A percentile compares a stretch with the other conserved stretches of the same genome.
Conservation (phyloP, 2,329 filamentous ascomycete species). For the Pseudomassariella vexata region DNA sequence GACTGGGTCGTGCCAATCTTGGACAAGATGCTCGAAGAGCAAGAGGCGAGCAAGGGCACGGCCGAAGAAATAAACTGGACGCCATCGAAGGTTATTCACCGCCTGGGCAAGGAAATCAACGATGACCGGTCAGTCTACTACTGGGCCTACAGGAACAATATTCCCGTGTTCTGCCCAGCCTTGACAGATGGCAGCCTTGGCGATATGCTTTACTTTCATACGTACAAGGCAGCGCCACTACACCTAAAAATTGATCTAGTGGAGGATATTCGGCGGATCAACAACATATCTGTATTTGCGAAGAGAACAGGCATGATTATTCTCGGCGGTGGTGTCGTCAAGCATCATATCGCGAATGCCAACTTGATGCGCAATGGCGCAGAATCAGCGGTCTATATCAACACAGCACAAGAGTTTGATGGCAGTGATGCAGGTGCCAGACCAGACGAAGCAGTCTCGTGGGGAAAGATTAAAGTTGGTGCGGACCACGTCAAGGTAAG, state of each 20-base stretch:
- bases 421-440: slow-evolving; percentile 92
- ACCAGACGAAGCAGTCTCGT: slow-evolving; percentile 94
- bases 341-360: slow-evolving; percentile 97
- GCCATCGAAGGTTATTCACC: slow-evolving; percentile 82
- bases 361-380: slow-evolving; percentile 97
- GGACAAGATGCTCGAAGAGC: slow-evolving; percentile 89
- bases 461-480: slow-evolving; percentile 93
- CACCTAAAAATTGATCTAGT: slow-evolving; percentile 87
- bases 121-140: slow-evolving; percentile 89
- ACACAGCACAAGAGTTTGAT: slow-evolving; percentile 96
- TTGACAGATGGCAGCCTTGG: slow-evolving; percentile 92
- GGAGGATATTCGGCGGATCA: slow-evolving; percentile 87
- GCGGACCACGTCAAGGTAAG: slow-evolving; percentile 84
- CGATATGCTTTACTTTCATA: slow-evolving; percentile 99
- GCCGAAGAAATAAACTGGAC: slow-evolving; percentile 78
- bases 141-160: slow-evolving; percentile 96
- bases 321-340: slow-evolving; percentile 88
- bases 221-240: slow-evolving; percentile 78
- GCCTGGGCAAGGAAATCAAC: slow-evolving; percentile 90
- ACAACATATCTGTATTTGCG: slow-evolving; percentile 83
- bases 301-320: slow-evolving; percentile 93
- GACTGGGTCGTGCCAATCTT: slow-evolving; percentile 96
- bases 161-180: slow-evolving; percentile 94
- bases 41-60: slow-evolving; percentile 69
- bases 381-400: slow-evolving; percentile 95